Percentiles rank a stretch among this genome's conserved stretches.
Conservation (phyloP, 2,329 filamentous ascomycete genomes). For the Cytospora chrysosperma region DNA sequence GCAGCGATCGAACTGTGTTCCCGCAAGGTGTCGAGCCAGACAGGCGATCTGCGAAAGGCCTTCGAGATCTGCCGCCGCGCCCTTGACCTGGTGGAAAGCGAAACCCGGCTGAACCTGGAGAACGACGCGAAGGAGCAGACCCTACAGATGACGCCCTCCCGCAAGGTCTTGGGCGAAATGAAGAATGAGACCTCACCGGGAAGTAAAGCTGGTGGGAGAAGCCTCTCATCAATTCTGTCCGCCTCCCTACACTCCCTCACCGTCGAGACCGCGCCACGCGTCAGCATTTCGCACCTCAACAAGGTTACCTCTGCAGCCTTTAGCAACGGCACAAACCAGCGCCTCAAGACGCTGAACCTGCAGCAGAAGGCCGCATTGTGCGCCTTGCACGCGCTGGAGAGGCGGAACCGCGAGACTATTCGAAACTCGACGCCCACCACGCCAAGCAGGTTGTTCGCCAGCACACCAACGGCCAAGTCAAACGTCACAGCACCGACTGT, state of each 20-base stretch:
- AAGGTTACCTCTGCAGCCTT: constrained; percentile 88
- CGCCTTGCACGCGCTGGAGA: constrained; percentile 82
- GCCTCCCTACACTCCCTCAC: constrained; percentile 63
- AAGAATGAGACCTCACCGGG: constrained; percentile 65
- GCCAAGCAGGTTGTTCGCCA: constrained; percentile 6
- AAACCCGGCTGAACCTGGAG: constrained; percentile 73
- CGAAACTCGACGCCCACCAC: constrained; percentile 41
- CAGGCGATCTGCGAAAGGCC: constrained; percentile 89
- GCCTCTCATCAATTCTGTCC: constrained; percentile 48
- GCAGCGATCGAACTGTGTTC: constrained; percentile 92
- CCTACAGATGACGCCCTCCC: constrained; percentile 65
- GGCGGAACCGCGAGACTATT: constrained; percentile 56
- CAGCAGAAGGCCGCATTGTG: constrained; percentile 96
- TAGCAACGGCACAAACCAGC: constrained; percentile 81
- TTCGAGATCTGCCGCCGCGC: constrained; percentile 92
- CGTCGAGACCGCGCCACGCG: constrained; percentile 77
- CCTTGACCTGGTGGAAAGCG: constrained; percentile 83
- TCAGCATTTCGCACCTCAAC: constrained; percentile 86
- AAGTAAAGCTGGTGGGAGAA: constrained; percentile 37
- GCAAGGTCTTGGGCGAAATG: constrained; percentile 78
- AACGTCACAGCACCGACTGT: constrained; percentile 70
- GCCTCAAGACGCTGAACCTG: constrained; percentile 83
- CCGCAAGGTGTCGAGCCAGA: constrained; percentile 91
- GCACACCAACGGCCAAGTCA: constrained; percentile 59
- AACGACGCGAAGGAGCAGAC: constrained; percentile 57